Percentiles rank a stretch among this genome's conserved stretches.
These are phyloP conservation scores for Tylopilus plumbeoviolaceoides DNA, from an alignment of 768 basidiomycete genomes.

Conservation along the genomic window DNA sequence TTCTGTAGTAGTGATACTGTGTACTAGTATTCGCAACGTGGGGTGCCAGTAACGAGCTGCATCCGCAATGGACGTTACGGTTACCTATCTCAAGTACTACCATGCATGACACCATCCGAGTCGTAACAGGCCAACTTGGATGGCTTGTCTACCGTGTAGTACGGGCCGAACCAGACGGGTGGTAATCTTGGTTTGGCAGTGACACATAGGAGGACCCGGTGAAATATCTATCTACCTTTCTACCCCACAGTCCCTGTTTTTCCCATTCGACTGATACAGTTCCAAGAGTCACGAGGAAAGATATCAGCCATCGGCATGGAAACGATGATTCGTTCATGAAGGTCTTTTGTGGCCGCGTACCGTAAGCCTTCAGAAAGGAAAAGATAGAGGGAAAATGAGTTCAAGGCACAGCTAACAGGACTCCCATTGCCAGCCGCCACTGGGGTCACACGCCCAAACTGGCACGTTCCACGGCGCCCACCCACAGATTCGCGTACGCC, in stretches of 20 bases:
- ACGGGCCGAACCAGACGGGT: too few species aligned
- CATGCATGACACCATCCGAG: too few species aligned
- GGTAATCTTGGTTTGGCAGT: too few species aligned
- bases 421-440: not conserved
- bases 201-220: too few species aligned
- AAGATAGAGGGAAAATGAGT: not conserved
- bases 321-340: not conserved
- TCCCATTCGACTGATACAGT: too few species aligned
- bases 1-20: conserved; percentile 3
- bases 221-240: not conserved
- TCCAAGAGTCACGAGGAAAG: not conserved
- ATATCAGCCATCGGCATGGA: not conserved
- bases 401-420: not conserved
- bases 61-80: too few species aligned
- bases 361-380: not conserved
- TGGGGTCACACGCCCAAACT: not conserved
- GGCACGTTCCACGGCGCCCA: not conserved
- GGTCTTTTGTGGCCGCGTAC: not conserved
- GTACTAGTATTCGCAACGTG: conserved; percentile 1
- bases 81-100: too few species aligned
- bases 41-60: too few species aligned
- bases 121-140: too few species aligned
- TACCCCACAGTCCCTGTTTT: not conserved
- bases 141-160: too few species aligned
- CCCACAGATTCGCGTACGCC: not conserved